Evolutionary conservation across 306 rosid species (phyloP), one percentile per base, ranked within the genome.

Genomic region (Morella rubra): DNA sequence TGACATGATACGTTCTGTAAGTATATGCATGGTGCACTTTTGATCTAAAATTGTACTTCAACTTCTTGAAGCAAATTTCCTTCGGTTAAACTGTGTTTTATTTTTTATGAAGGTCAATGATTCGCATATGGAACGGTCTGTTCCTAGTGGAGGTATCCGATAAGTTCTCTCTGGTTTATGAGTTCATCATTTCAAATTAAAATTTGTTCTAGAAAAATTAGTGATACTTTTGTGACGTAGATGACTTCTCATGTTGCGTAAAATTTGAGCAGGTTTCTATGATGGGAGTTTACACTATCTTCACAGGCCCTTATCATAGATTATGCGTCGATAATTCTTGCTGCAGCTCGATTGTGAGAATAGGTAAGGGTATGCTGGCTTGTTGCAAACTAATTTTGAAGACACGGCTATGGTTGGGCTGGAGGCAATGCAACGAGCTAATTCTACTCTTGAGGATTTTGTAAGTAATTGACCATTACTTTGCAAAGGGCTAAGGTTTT

Each of bases 361-460:
- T 75, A 10, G 0, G 51, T 47, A 8, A 80, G 47, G 75, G 74
- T 75, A 80, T 45, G 20, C 41, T 51, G 66, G 79, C 44, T 70
- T 74, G 13, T 78, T 41, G 49, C 80, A 67, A 71, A 81, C 78
- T 60, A 42, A 69, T 80, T 77, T 51, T 75, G 86, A 76, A 74
- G 84, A 89, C 61, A 66, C 47, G 46, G 85, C 92, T 75, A 69
- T 77, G 90, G 81, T 94, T 56, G 87, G 85, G 50, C 72, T 94
- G 85, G 97, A 88, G 74, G 88, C 96, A 79, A 90, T 92, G 97
- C 85, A 84, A 79, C 90, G 84, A 67, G 95, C 96, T 65, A 94
- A 92, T 86, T 94, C 97, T 60, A 90, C 98, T 20, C 93, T 94
- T 74, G 98, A 89, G 81, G 98, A 94, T 86, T 94, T 94, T 85